Evolutionary conservation across 805 yeast species (phyloP).

Genomic region (Debaryomyces castellii): DNA sequence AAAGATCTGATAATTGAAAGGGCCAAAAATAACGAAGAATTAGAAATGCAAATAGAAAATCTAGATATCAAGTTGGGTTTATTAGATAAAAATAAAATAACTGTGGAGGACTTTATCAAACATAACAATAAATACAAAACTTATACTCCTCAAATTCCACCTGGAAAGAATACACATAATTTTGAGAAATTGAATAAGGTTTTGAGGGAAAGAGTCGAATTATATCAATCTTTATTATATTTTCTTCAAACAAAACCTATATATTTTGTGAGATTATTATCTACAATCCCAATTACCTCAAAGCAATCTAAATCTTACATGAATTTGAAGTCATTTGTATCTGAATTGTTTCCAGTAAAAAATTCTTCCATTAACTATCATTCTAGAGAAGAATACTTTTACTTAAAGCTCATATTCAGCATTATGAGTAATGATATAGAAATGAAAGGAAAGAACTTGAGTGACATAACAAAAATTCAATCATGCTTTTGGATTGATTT

Average conservation of each 20-base stretch:
- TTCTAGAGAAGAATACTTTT: conserved; percentile 70
- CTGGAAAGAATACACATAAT: conserved; percentile 16
- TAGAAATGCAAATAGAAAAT: conserved; percentile 74
- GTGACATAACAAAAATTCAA: conserved; percentile 40
- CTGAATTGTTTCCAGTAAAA: conserved; percentile 31
- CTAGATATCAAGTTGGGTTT: conserved; percentile 76
- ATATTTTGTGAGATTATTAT: conserved; percentile 61
- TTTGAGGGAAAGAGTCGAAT: conserved; percentile 54
- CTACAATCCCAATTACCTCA: conserved; percentile 23
- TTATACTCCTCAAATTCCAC: conserved; percentile 15
- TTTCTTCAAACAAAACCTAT: conserved; percentile 79
- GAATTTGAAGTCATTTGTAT: conserved; percentile 22
- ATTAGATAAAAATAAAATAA: conserved; percentile 74
- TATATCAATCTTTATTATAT: conserved; percentile 77
- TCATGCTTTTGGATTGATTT: conserved; percentile 45
- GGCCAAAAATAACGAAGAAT: conserved; percentile 65
- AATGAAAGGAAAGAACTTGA: conserved; percentile 21
- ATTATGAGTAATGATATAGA: conserved; percentile 44
- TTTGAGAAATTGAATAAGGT: conserved; percentile 37
- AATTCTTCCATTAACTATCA: conserved; percentile 30
- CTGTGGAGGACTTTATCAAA: conserved; percentile 68
- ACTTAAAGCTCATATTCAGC: conserved; percentile 55
- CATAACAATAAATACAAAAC: conserved; percentile 35
- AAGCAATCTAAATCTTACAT: conserved; percentile 21
- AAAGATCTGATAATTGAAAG: conserved; percentile 70